Conservation (phyloP, 805 yeast genomes). For the Pichia pseudocactophila region DNA sequence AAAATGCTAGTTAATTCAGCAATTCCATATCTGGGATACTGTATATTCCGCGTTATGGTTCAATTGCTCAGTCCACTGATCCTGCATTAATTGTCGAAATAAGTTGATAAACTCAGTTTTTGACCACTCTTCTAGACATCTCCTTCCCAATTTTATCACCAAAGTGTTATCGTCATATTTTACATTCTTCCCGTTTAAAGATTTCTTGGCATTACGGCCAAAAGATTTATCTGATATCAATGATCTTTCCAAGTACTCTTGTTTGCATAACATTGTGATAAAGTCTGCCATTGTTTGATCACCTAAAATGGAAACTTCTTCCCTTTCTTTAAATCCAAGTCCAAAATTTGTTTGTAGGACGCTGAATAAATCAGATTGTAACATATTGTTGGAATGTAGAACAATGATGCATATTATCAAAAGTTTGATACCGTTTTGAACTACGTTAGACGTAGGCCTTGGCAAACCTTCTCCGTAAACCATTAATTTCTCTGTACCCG, state of each 20-base stretch:
- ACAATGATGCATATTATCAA: conserved; percentile 21
- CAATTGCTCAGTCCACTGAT: conserved; percentile 23
- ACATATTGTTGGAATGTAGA: conserved; percentile 22
- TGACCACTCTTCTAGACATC: conserved; percentile 22
- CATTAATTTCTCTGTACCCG: not conserved
- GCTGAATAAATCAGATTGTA: conserved; percentile 20
- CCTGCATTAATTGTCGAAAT: conserved; percentile 20
- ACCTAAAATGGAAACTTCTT: conserved; percentile 15
- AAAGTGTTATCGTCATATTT: conserved; percentile 19
- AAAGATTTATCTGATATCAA: not conserved
- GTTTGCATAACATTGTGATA: conserved; percentile 17
- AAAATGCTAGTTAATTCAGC: not conserved
- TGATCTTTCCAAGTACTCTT: conserved; percentile 19
- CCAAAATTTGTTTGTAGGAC: conserved; percentile 19
- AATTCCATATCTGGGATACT: conserved; percentile 16
- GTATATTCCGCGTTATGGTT: conserved; percentile 22
- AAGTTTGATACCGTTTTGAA: conserved; percentile 22
- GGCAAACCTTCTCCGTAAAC: conserved; percentile 18
- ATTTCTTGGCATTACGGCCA: not conserved
- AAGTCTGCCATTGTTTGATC: conserved; percentile 17
- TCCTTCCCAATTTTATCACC: conserved; percentile 23
- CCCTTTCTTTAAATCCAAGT: conserved; percentile 17
- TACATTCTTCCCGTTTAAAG: conserved; percentile 3
- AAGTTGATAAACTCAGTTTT: conserved; percentile 20
- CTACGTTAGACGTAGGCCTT: conserved; percentile 17